Conservation (phyloP, 2,329 filamentous ascomycete genomes). For the Phyllosticta ampelicida region DNA sequence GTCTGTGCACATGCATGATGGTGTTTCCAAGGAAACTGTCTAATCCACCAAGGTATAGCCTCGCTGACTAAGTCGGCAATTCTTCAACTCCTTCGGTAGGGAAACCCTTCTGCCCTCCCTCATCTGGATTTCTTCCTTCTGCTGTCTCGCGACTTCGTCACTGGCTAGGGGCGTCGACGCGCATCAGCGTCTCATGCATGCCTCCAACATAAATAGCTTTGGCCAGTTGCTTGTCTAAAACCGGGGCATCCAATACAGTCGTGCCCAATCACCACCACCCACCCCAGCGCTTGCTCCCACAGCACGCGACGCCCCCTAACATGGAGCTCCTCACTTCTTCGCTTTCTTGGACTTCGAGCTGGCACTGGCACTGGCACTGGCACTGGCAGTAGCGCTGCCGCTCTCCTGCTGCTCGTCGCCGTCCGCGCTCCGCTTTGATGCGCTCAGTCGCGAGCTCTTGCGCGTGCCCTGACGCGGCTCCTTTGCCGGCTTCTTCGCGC, state of each 20-base stretch:
- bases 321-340: background rate
- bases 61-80: background rate
- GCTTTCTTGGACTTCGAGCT: constrained; percentile 15
- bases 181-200: background rate
- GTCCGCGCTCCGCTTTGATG: constrained; percentile 14
- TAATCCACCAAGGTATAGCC: no score
- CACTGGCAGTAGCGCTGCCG: constrained; percentile 1
- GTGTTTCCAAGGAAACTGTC: background rate
- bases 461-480: constrained; percentile 12
- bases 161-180: background rate
- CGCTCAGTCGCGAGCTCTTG: constrained; percentile 16
- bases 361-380: background rate
- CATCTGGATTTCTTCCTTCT: no score
- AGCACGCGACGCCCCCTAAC: no score
- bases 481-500: constrained; percentile 5
- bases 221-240: background rate
- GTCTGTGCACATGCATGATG: background rate
- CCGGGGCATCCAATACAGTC: background rate
- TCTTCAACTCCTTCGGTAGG: background rate
- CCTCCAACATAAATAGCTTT: background rate
- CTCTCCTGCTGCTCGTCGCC: constrained; percentile 13
- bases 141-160: background rate
- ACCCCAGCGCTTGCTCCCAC: background rate
- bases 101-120: no score
- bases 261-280: background rate